Evolutionary conservation across 2,329 filamentous ascomycete genomes (phyloP), one percentile per base, ranked within the genome.

Genomic region (Venturia oleaginea): DNA sequence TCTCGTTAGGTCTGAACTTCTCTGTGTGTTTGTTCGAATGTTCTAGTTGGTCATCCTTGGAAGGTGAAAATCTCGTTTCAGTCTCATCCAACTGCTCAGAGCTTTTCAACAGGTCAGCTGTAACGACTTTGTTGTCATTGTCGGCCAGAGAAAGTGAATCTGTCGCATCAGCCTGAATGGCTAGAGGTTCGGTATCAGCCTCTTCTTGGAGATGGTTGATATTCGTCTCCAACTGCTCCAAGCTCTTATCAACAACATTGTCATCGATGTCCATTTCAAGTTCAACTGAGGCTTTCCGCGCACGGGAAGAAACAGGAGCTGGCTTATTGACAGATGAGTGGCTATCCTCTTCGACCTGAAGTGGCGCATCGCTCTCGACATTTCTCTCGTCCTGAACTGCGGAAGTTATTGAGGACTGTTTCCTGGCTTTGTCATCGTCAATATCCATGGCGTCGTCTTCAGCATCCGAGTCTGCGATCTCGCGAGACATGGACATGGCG

Each of bases 361-460:
- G 7, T 8, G 7, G 4, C 30, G 27, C 51, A 17, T 30, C 5
- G 48, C 24, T 32, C 19, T 19, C 48, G 17, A 13, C 15, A 17
- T 10, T 24, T 19, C 15, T 3, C 22, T 19, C 17, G 34, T 22
- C 6, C 27, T 57, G 27, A 17, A 4, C 17, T 51, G 24, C 24
- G 4, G 24, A 11, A n/a, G 51, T n/a, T 30, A 34, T 30, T 34
- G 15, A 8, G 34, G 51, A n/a, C 4, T 3, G 10, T n/a, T n/a
- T 19, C 15, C 13, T 34, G 11, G 30, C 15, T 19, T n/a, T 34
- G 6, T 34, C 51, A 6, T 46, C 59, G 42, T 46, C 59, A 32
- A 46, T 42, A 22, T 38, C 59, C 37, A 61, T 46, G 59, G 59
- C 59, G 17, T 61, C 59, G 59, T 40, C 59, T 46, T 61, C 59